A percentile compares a stretch with the other conserved stretches of the same genome.
Conservation (phyloP, 192 early-diverging fungal species). For the Coemansia biformis region DNA sequence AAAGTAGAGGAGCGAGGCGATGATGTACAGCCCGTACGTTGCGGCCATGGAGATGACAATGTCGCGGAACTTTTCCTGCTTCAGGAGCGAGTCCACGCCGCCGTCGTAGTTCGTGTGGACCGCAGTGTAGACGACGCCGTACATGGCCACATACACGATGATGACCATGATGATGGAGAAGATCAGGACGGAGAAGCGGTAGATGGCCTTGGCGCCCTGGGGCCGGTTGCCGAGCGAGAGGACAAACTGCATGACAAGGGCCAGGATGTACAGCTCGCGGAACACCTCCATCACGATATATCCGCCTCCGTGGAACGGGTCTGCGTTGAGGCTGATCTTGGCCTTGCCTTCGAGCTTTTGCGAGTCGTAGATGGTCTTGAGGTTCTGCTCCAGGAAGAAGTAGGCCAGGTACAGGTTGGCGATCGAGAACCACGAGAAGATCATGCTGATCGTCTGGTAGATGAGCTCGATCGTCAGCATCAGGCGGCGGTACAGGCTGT, state of each 20-base stretch:
- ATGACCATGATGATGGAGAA: slow-evolving; percentile 86
- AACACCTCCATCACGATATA: slow-evolving; percentile 60
- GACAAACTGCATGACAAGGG: slow-evolving; percentile 79
- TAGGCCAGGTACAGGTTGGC: slow-evolving; percentile 89
- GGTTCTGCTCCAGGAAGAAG: slow-evolving; percentile 67
- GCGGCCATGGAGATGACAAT: slow-evolving; percentile 72
- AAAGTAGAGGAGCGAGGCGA: slow-evolving; percentile 72
- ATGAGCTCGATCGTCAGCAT: slow-evolving; percentile 71
- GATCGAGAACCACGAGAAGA: slow-evolving; percentile 89
- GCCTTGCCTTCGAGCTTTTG: too few species aligned
- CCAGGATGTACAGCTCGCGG: slow-evolving; percentile 71
- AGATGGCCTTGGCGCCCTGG: slow-evolving; percentile 80
- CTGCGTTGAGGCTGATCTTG: slow-evolving; percentile 39
- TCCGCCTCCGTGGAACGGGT: slow-evolving; percentile 61
- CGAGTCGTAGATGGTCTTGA: slow-evolving; percentile 38
- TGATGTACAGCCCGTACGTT: slow-evolving; percentile 79
- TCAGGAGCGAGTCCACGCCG: slow-evolving; percentile 41
- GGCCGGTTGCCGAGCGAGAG: slow-evolving; percentile 93
- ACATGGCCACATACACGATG: slow-evolving; percentile 71
- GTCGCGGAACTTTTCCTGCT: slow-evolving; percentile 63
- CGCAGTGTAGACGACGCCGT: slow-evolving; percentile 54
- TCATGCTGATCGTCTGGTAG: slow-evolving; percentile 74
- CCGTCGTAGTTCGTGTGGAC: slow-evolving; percentile 43
- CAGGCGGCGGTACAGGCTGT: slow-evolving; percentile 65
- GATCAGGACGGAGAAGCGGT: slow-evolving; percentile 66